These are phyloP conservation scores for Ceratocystis huliohia DNA, from an alignment of 2,329 filamentous ascomycete species.

Conservation along the genomic window DNA sequence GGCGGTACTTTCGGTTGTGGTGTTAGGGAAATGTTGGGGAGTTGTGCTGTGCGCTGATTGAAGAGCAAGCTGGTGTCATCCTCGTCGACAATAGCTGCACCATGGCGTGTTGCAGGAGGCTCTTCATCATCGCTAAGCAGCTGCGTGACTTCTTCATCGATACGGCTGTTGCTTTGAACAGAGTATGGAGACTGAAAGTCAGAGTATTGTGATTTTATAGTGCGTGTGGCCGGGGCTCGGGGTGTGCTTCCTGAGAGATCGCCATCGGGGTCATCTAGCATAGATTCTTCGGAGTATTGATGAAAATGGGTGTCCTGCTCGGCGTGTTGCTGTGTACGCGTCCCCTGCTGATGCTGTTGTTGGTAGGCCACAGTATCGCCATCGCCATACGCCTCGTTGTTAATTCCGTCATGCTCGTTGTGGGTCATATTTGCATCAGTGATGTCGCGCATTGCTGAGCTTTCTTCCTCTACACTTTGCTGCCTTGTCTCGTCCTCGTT, in stretches of 20 bases:
- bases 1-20: slow-evolving; percentile 46
- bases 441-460: slow-evolving; percentile 44
- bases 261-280: slow-evolving; percentile 46
- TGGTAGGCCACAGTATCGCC: slow-evolving; percentile 31
- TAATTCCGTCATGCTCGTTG: slow-evolving; percentile 31
- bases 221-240: slow-evolving; percentile 38
- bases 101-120: slow-evolving; percentile 22
- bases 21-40: slow-evolving; percentile 43
- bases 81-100: slow-evolving; percentile 28
- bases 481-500: slow-evolving; percentile 43
- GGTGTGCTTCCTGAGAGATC: slow-evolving; percentile 57
- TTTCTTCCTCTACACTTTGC: slow-evolving; percentile 38
- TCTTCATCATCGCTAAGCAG: slow-evolving; percentile 30
- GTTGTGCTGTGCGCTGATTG: slow-evolving; percentile 40
- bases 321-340: slow-evolving; percentile 16
- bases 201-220: slow-evolving; percentile 38
- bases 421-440: slow-evolving; percentile 29
- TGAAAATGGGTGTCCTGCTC: slow-evolving; percentile 5
- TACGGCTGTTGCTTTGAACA: slow-evolving; percentile 52
- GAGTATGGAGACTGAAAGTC: slow-evolving; percentile 68
- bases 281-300: slow-evolving; percentile 42
- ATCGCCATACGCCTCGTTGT: slow-evolving; percentile 31
- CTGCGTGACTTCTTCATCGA: slow-evolving; percentile 29
- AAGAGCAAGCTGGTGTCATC: slow-evolving; percentile 38
- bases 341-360: slow-evolving; percentile 18